phyloP scores from a whole-genome alignment of 768 basidiomycete species.

The Postia placenta region DNA sequence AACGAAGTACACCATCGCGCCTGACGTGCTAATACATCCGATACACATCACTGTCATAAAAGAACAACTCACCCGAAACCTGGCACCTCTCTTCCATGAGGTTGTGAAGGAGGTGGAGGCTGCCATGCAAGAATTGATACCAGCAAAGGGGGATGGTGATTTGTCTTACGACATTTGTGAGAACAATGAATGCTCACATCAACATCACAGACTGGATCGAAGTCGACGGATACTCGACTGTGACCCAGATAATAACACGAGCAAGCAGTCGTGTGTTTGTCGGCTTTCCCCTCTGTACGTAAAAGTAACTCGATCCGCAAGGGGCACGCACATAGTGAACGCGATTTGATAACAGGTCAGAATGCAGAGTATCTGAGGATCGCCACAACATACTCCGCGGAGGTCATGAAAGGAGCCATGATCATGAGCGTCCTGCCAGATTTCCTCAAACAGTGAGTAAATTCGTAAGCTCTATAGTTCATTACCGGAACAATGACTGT shows the following conservation, averaged over 20 bases:
- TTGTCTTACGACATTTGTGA: not conserved
- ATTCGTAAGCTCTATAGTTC: not conserved
- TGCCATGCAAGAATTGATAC: slow-evolving; percentile 26
- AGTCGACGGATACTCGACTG: slow-evolving; percentile 20
- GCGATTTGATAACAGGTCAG: slow-evolving; percentile 26
- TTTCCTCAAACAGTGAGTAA: slow-evolving; percentile 25
- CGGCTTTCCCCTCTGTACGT: slow-evolving; percentile 42
- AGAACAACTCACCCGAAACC: slow-evolving; percentile 22
- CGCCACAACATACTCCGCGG: slow-evolving; percentile 25
- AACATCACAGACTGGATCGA: slow-evolving; percentile 38
- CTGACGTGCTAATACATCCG: slow-evolving; percentile 7
- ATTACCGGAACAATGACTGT: not conserved
- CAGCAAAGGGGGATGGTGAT: slow-evolving; percentile 11
- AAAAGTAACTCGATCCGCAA: not conserved
- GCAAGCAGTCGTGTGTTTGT: slow-evolving; percentile 42
- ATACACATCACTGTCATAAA: slow-evolving; percentile 20
- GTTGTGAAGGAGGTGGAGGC: slow-evolving; percentile 20
- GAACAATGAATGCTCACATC: too few species aligned
- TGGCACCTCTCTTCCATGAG: slow-evolving; percentile 16
- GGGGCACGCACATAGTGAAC: not conserved
- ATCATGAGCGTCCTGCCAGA: slow-evolving; percentile 26
- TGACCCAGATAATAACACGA: slow-evolving; percentile 33
- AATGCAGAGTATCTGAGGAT: slow-evolving; percentile 30
- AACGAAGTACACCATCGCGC: slow-evolving; percentile 29
- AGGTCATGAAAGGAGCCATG: slow-evolving; percentile 16